Percentiles rank a stretch among this genome's conserved stretches.
Evolutionary conservation across 768 basidiomycete genomes (phyloP).

Genomic region (Mycena albidolilacea): DNA sequence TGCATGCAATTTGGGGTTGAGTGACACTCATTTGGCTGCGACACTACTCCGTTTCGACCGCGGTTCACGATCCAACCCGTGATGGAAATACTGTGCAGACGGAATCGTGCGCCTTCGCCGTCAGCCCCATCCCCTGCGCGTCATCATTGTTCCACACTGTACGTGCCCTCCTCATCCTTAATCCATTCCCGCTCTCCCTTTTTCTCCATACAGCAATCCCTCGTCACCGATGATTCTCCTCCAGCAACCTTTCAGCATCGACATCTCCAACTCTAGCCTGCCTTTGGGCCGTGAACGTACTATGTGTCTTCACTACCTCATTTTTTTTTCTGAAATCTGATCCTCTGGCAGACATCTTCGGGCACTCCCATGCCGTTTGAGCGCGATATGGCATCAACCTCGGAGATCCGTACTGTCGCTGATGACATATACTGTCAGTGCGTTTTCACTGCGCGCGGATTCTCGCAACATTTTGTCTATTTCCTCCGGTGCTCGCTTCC

Average conservation of each 20-base stretch:
- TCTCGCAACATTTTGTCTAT: slow-evolving; percentile 12
- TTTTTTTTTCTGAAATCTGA: slow-evolving; percentile 8
- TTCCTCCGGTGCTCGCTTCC: background rate
- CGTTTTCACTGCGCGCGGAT: background rate
- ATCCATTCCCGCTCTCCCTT: background rate
- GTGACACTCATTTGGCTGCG: background rate
- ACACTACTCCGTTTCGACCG: slow-evolving; percentile 2
- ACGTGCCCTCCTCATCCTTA: too few relatives aligned
- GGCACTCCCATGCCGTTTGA: slow-evolving; percentile 3
- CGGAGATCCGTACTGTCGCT: too few relatives aligned
- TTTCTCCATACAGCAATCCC: slow-evolving; percentile 11
- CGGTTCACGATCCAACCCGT: slow-evolving; percentile 5
- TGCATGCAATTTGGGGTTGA: too few relatives aligned
- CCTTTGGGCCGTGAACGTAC: background rate
- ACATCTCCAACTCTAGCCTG: slow-evolving; percentile 9
- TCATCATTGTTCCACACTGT: background rate
- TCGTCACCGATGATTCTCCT: slow-evolving; percentile 10
- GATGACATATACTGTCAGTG: too few relatives aligned
- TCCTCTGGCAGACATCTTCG: slow-evolving; percentile 4
- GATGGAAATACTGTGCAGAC: background rate
- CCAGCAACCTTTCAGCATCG: slow-evolving; percentile 7
- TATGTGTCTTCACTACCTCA: background rate
- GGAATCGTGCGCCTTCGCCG: background rate
- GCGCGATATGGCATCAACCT: background rate
- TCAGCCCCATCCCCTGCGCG: slow-evolving; percentile 10